Evolutionary conservation across 495 filamentous ascomycete species (phyloP), one percentile per base, ranked within the genome.

Genomic region (Schizothecium vesticola): DNA sequence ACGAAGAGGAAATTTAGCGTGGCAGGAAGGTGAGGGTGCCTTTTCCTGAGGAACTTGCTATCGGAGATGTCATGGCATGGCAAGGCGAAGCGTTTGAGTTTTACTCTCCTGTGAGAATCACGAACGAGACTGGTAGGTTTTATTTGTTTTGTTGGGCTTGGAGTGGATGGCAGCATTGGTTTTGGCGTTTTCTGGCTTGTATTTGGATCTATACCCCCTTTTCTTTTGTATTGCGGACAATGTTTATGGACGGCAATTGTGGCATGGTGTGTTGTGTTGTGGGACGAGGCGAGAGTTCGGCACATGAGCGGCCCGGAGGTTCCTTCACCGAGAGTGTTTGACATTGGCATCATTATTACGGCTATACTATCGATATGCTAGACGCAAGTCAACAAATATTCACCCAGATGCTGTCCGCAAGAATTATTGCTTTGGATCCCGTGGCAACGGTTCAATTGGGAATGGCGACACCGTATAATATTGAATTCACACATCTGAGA

Each of bases 311-410:
- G 19, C 19, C 8, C 6, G 43, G 43, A 51, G 43, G 16, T 8
- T n/a, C 19, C 43, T 19, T 16, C 43, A 8, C 43, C 43, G 16
- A n/a, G 31, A 13, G 43, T 8, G 43, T 51, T 51, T 16, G 43
- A n/a, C 31, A 22, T 55, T 22, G 10, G 36, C 11, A 25, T 43
- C 11, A 25, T 43, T 16, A 33, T 36, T 63, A 33, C 43, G 61
- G 29, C 19, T 43, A 21, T 55, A 36, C 29, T 51, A 64, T 51
- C 16, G n/a, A 64, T 64, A 64, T 31, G 36, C 21, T 64, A 65
- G 51, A 65, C 63, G 63, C 63, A 65, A 65, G 63, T 65, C 63
- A 58, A 19, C 16, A 59, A 11, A 59, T 65, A n/a, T 65, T 51
- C 19, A n/a, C 23, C 10, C 22, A 33, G 1, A 13, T 63, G 12